Evolutionary conservation across 805 yeast species (phyloP).

Genomic region (Helenozyma baotianmanensis): DNA sequence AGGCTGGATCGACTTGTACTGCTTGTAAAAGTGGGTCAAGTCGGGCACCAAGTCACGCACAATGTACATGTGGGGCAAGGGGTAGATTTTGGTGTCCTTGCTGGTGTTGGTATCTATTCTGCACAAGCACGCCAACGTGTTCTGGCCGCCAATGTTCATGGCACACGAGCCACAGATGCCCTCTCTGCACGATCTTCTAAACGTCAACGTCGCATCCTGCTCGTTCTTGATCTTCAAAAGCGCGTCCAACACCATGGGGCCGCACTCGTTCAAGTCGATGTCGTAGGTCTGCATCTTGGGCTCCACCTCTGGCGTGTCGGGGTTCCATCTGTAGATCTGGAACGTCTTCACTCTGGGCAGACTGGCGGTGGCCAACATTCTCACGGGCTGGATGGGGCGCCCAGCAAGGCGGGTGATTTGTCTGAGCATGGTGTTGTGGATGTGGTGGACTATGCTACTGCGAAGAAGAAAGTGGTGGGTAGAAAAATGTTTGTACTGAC

Average conservation of each 20-base stretch:
- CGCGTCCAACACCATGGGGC: slow-evolving; percentile 98
- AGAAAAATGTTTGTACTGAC: slow-evolving; percentile 1
- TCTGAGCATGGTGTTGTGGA: slow-evolving; percentile 12
- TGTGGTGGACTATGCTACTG: neutral
- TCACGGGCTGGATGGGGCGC: slow-evolving; percentile 11
- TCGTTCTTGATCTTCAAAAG: slow-evolving; percentile 91
- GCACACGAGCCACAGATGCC: slow-evolving; percentile 99
- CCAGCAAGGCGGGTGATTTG: slow-evolving; percentile 13
- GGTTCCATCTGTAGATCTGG: slow-evolving; percentile 96
- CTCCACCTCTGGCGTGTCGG: slow-evolving; percentile 90
- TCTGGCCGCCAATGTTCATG: slow-evolving; percentile 97
- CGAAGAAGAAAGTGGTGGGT: neutral
- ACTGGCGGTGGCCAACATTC: slow-evolving; percentile 34
- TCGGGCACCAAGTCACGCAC: slow-evolving; percentile 98
- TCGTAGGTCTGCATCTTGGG: slow-evolving; percentile 82
- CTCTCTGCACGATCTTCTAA: slow-evolving; percentile 98
- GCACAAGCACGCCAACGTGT: slow-evolving; percentile 95
- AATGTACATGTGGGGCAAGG: slow-evolving; percentile 96
- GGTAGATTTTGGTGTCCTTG: slow-evolving; percentile 84
- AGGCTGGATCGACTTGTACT: slow-evolving; percentile 97
- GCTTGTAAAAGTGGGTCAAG: slow-evolving; percentile 95
- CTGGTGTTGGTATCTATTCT: slow-evolving; percentile 77
- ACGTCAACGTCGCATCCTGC: slow-evolving; percentile 91
- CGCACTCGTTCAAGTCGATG: slow-evolving; percentile 84
- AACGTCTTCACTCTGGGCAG: slow-evolving; percentile 69